These are phyloP conservation scores for Lentinus tigrinus DNA, from an alignment of 768 basidiomycete species.

Conservation along the genomic window DNA sequence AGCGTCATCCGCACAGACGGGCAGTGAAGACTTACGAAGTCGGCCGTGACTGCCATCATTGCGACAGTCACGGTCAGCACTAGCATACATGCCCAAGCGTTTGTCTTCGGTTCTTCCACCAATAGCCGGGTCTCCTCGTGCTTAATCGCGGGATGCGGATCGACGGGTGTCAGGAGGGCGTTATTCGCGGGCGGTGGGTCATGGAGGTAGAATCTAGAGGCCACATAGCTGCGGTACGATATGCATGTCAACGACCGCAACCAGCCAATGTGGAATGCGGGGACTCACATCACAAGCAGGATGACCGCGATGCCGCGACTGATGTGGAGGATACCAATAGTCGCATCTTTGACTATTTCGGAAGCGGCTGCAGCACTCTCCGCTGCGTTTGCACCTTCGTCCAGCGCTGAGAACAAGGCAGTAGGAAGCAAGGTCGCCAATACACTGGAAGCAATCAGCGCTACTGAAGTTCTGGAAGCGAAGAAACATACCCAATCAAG, in stretches of 20 bases:
- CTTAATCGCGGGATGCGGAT: too few relatives aligned
- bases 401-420: slow-evolving; percentile 63
- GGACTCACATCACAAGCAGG: slow-evolving; percentile 55
- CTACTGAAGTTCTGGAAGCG: neutral
- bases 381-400: slow-evolving; percentile 28
- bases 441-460: slow-evolving; percentile 40
- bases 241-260: neutral
- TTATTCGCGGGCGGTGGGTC: slow-evolving; percentile 59
- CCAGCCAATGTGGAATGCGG: neutral
- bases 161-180: slow-evolving; percentile 37
- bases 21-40: slow-evolving; percentile 50
- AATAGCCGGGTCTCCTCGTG: slow-evolving; percentile 42
- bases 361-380: slow-evolving; percentile 11
- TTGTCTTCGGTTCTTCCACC: slow-evolving; percentile 32
- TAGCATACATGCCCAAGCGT: slow-evolving; percentile 54
- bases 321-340: slow-evolving; percentile 51
- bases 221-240: slow-evolving; percentile 48
- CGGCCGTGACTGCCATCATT: slow-evolving; percentile 67
- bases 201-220: slow-evolving; percentile 65
- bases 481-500: slow-evolving; percentile 53
- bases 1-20: neutral
- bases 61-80: slow-evolving; percentile 52
- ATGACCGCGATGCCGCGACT: slow-evolving; percentile 68
- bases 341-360: slow-evolving; percentile 38
- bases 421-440: slow-evolving; percentile 62